Percentiles rank a stretch among this genome's conserved stretches.
Conservation (phyloP, 176 grass and related monocot species). For the Paspalum vaginatum region DNA sequence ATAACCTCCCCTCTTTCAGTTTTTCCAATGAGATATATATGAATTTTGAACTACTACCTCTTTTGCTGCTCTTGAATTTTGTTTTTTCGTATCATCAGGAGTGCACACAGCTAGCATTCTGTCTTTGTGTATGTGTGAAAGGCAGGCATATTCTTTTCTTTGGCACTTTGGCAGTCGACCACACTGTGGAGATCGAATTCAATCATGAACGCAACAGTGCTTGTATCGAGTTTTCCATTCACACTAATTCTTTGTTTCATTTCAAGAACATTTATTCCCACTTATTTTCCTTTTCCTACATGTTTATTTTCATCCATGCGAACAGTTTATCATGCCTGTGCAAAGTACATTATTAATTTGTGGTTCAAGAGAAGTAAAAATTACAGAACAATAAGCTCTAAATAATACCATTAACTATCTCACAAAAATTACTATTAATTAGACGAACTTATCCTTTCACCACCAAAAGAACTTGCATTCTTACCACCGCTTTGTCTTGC, state of each 20-base stretch:
- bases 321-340: too few species aligned
- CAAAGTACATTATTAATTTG: too few species aligned
- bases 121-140: neutral
- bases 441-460: neutral
- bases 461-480: neutral
- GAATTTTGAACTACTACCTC: neutral
- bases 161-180: neutral
- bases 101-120: neutral
- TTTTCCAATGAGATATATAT: slow-evolving; percentile 3
- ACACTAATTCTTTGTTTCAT: neutral
- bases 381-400: neutral
- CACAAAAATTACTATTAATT: neutral
- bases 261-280: too few species aligned
- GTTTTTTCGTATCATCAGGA: neutral
- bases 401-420: neutral
- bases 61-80: neutral
- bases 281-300: too few species aligned
- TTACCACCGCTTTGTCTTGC: neutral
- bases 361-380: neutral
- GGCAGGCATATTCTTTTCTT: neutral
- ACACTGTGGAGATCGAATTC: neutral
- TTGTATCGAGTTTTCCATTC: neutral
- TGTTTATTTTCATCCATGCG: too few species aligned
- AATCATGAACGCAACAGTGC: neutral
- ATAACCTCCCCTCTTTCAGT: neutral